Evolutionary conservation across 1,284 basidiomycete species (phyloP).

Genomic region (Leccinum griseonigrum): DNA sequence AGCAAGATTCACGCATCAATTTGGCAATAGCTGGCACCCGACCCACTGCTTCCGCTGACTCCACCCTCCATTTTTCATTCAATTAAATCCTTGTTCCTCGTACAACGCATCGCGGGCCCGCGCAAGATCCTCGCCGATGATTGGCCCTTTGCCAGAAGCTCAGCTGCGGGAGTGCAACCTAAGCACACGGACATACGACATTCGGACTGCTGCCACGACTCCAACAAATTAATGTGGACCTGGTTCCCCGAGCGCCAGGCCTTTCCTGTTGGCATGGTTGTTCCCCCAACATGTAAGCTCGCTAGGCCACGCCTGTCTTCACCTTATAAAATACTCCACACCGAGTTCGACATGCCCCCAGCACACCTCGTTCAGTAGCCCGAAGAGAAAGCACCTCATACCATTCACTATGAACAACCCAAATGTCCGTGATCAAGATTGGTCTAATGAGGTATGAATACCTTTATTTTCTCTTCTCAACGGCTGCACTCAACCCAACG

Average conservation of each 20-base stretch:
- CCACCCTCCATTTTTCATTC: not conserved
- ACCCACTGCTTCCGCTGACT: not conserved
- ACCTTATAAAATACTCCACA: slow-evolving; percentile 9
- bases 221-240: slow-evolving; percentile 1
- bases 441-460: not conserved
- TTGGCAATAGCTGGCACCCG: not conserved
- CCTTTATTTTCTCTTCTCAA: not conserved
- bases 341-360: not conserved
- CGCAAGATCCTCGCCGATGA: not conserved
- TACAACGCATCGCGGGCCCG: not conserved
- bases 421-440: not conserved
- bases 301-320: not conserved
- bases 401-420: not conserved
- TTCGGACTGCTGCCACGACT: not conserved
- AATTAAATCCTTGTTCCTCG: not conserved
- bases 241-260: no score
- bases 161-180: not conserved
- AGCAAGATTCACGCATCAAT: not conserved
- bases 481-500: not conserved
- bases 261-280: not conserved
- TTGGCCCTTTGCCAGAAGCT: not conserved
- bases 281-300: slow-evolving; percentile 4
- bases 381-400: not conserved
- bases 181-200: not conserved
- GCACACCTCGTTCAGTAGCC: not conserved